Conservation (phyloP, 495 filamentous ascomycete species). For the Darksidea phi region DNA sequence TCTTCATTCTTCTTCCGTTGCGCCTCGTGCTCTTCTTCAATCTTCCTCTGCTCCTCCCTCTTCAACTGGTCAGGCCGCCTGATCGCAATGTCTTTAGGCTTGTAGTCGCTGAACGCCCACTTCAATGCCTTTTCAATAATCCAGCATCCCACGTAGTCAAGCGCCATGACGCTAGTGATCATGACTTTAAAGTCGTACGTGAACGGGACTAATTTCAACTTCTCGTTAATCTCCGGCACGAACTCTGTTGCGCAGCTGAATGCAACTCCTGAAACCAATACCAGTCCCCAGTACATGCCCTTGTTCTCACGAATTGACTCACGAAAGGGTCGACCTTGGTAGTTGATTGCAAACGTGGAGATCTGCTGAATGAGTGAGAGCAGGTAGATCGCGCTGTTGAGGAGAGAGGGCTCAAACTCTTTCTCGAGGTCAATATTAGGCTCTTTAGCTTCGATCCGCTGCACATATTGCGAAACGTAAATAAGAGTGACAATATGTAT, state of each 20-base stretch:
- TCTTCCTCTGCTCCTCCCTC: slow-evolving; percentile 66
- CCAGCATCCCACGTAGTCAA: slow-evolving; percentile 89
- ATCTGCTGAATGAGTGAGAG: slow-evolving; percentile 99
- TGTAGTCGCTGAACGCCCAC: slow-evolving; percentile 82
- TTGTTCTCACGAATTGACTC: slow-evolving; percentile 93
- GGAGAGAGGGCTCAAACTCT: slow-evolving; percentile 88
- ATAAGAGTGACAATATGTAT: slow-evolving; percentile 93
- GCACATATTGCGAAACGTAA: slow-evolving; percentile 89
- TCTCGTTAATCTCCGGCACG: slow-evolving; percentile 90
- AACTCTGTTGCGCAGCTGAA: slow-evolving; percentile 97
- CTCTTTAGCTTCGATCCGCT: slow-evolving; percentile 70
- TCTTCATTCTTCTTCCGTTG: slow-evolving; percentile 33
- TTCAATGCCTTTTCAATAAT: slow-evolving; percentile 87
- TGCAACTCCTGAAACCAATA: slow-evolving; percentile 82
- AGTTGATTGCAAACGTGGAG: slow-evolving; percentile 99
- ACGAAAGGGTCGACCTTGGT: slow-evolving; percentile 96
- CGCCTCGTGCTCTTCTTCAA: slow-evolving; percentile 51
- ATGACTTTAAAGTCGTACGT: slow-evolving; percentile 82
- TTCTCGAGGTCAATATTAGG: slow-evolving; percentile 85
- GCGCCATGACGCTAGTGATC: slow-evolving; percentile 78
- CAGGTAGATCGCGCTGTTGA: slow-evolving; percentile 97
- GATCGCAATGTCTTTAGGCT: slow-evolving; percentile 88
- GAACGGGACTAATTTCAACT: slow-evolving; percentile 92
- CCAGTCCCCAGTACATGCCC: slow-evolving; percentile 96
- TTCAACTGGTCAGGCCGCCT: slow-evolving; percentile 85